phyloP scores from a whole-genome alignment of 177 flowering plant species.

The Vitis hybrid region DNA sequence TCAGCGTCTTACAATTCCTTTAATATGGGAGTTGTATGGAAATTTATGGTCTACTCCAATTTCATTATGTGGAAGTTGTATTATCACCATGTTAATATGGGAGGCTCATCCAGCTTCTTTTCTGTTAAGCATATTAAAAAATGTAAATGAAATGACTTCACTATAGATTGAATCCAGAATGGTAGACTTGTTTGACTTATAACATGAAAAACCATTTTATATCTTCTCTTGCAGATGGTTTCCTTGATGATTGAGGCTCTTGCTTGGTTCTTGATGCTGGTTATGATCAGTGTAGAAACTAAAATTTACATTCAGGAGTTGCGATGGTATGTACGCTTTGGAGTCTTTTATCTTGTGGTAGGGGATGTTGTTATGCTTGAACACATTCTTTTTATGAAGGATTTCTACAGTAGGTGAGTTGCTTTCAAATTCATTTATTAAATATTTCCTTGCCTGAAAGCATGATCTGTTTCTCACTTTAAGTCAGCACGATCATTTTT shows the following conservation, averaged over 20 bases:
- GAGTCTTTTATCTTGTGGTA: slow-evolving; percentile 66
- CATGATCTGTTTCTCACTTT: neutral
- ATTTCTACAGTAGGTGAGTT: slow-evolving; percentile 50
- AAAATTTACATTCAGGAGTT: slow-evolving; percentile 66
- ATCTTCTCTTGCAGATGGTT: slow-evolving; percentile 41
- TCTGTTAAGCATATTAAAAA: too few relatives aligned
- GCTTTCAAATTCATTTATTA: neutral
- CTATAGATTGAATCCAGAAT: too few relatives aligned
- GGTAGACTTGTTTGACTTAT: too few relatives aligned
- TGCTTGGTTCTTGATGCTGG: slow-evolving; percentile 75
- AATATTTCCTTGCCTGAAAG: neutral
- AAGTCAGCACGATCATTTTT: neutral
- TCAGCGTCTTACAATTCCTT: too few relatives aligned
- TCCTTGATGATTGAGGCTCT: slow-evolving; percentile 64
- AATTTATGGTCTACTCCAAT: too few relatives aligned
- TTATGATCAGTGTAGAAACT: slow-evolving; percentile 71
- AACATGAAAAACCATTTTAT: too few relatives aligned
- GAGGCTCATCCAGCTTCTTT: too few relatives aligned
- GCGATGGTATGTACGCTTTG: slow-evolving; percentile 87
- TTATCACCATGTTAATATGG: too few relatives aligned
- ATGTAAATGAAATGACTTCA: too few relatives aligned
- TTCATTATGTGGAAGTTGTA: too few relatives aligned
- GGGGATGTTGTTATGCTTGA: slow-evolving; percentile 75
- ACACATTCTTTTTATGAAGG: slow-evolving; percentile 56
- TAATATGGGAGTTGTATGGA: too few relatives aligned